Percentiles rank a stretch among this genome's conserved stretches.
These are phyloP conservation scores for Cadophora sp. DNA, from an alignment of 2,329 filamentous ascomycete species.

Conservation along the genomic window DNA sequence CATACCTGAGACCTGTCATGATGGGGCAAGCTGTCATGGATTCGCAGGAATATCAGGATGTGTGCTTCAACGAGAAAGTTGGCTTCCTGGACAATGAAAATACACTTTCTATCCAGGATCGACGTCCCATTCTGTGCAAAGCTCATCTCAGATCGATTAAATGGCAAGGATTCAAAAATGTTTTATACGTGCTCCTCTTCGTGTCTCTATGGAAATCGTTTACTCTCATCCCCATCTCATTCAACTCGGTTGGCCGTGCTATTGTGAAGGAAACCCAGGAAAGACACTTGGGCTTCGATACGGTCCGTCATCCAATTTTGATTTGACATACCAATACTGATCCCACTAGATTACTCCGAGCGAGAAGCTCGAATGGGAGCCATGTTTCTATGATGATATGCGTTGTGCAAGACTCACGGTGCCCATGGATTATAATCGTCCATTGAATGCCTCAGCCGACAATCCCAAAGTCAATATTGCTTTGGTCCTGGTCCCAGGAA, in stretches of 20 bases:
- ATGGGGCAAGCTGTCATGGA: neutral
- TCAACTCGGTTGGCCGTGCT: neutral
- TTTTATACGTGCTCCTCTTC: neutral
- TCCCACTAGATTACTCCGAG: constrained; percentile 50
- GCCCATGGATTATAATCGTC: constrained; percentile 54
- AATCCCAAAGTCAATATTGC: constrained; percentile 42
- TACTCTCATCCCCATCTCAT: neutral
- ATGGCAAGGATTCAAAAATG: neutral
- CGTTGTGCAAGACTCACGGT: constrained; percentile 53
- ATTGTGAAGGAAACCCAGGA: neutral
- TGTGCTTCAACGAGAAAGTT: constrained; percentile 10
- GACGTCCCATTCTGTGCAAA: neutral
- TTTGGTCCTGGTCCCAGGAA: constrained; percentile 36
- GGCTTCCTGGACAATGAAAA: neutral
- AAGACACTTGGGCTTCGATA: constrained; percentile 13
- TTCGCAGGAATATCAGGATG: neutral
- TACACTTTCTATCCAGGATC: neutral
- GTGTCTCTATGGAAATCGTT: constrained; percentile 10
- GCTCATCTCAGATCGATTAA: neutral
- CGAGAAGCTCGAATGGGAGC: constrained; percentile 52
- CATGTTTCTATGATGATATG: constrained; percentile 47
- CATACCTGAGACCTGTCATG: neutral
- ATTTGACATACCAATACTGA: neutral
- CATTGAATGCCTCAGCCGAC: constrained; percentile 44
- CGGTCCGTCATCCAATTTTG: neutral